Conservation (phyloP, 805 yeast species). For the Candida caryicola region DNA sequence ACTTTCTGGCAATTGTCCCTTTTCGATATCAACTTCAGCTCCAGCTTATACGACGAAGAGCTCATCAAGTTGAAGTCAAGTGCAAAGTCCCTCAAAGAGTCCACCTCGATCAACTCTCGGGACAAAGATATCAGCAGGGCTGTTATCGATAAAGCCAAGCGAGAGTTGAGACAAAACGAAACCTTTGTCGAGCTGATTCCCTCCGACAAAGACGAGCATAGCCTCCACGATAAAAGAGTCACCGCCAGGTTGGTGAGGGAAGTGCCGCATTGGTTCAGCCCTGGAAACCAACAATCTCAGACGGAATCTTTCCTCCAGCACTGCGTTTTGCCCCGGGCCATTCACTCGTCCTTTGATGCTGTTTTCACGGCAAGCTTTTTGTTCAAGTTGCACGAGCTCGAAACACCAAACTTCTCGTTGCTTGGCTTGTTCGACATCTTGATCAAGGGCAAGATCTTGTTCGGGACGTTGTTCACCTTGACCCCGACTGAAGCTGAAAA, state of each 20-base stretch:
- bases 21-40: conserved; percentile 63
- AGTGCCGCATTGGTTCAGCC: conserved; percentile 40
- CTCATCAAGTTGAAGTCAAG: conserved; percentile 35
- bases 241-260: conserved; percentile 24
- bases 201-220: conserved; percentile 46
- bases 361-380: conserved; percentile 63
- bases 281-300: conserved; percentile 5
- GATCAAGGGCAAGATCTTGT: conserved; percentile 47
- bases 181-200: conserved; percentile 27
- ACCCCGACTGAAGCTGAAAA: conserved; percentile 81
- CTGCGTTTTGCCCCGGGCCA: conserved; percentile 72
- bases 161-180: conserved; percentile 22
- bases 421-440: conserved; percentile 43
- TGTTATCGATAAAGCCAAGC: conserved; percentile 21
- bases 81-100: conserved; percentile 34
- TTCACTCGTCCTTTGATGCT: conserved; percentile 83
- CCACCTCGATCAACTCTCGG: conserved; percentile 27
- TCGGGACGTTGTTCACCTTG: conserved; percentile 61
- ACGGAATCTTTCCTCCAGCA: conserved; percentile 46
- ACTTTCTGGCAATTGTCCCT: conserved; percentile 73
- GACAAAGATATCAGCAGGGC: conserved; percentile 21
- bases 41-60: conserved; percentile 49
- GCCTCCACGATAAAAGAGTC: conserved; percentile 32
- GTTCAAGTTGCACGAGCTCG: conserved; percentile 43
- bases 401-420: conserved; percentile 36